These are phyloP conservation scores for Claviceps pazoutovae DNA, from an alignment of 2,329 filamentous ascomycete species.

Conservation along the genomic window DNA sequence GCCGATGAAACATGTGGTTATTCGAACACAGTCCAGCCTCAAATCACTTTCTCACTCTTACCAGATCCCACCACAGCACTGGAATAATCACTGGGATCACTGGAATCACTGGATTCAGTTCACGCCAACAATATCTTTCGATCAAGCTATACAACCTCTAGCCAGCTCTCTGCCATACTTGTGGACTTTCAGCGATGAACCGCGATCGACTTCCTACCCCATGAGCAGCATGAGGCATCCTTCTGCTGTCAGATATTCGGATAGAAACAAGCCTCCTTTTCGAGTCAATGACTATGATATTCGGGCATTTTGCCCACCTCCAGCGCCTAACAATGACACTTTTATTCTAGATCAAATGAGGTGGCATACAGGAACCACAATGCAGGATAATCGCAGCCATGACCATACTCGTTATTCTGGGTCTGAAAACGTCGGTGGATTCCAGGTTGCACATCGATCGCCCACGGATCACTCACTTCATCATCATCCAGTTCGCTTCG, in stretches of 20 bases:
- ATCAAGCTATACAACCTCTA: neutral
- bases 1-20: constrained; percentile 68
- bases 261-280: constrained; percentile 18
- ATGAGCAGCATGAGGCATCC: neutral
- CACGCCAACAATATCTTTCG: constrained; percentile 2
- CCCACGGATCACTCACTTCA: neutral
- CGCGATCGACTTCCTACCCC: neutral
- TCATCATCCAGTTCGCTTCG: neutral
- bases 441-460: neutral
- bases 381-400: constrained; percentile 4
- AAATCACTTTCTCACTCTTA: constrained; percentile 9
- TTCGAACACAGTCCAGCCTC: constrained; percentile 37
- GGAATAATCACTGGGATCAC: neutral
- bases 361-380: constrained; percentile 8
- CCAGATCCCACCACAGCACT: constrained; percentile 5
- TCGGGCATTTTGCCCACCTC: constrained; percentile 24
- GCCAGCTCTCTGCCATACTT: neutral
- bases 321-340: constrained; percentile 17
- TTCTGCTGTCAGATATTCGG: constrained; percentile 8
- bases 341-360: constrained; percentile 17
- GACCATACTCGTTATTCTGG: neutral
- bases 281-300: constrained; percentile 24
- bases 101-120: constrained; percentile 1
- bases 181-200: neutral
- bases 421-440: neutral